Evolutionary conservation across 805 yeast genomes (phyloP).

Genomic region (Lipomyces anomalus): DNA sequence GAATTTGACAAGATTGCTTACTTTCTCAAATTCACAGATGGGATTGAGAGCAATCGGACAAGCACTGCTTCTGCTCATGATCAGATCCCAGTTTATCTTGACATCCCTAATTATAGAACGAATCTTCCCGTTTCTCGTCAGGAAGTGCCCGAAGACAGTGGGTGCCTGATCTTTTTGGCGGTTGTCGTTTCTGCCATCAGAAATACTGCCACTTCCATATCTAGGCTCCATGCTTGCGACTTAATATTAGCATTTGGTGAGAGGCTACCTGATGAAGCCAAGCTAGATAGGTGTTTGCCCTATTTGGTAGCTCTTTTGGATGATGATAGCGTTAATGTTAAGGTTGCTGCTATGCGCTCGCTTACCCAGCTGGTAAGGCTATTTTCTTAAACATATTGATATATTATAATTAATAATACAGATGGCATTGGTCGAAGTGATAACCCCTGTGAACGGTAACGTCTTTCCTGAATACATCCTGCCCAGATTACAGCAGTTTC

Average conservation of each 20-base stretch:
- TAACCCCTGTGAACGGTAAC: conserved; percentile 69
- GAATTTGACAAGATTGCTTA: conserved; percentile 50
- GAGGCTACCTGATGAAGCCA: conserved; percentile 71
- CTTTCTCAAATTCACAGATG: conserved; percentile 36
- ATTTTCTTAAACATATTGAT: no score
- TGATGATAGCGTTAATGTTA: conserved; percentile 61
- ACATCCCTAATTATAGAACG: conserved; percentile 23
- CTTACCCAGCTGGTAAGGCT: conserved; percentile 67
- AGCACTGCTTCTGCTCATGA: not conserved
- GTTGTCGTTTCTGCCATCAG: conserved; percentile 55
- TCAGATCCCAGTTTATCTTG: conserved; percentile 24
- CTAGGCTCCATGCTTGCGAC: conserved; percentile 67
- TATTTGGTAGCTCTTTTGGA: conserved; percentile 67
- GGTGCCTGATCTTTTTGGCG: conserved; percentile 54
- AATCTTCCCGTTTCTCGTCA: conserved; percentile 8
- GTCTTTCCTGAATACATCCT: conserved; percentile 77
- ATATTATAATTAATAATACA: no score
- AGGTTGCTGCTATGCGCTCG: conserved; percentile 56
- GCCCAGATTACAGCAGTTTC: conserved; percentile 55
- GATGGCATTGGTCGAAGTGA: conserved; percentile 53
- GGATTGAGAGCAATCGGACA: not conserved
- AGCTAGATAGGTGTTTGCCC: conserved; percentile 80
- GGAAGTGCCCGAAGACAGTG: conserved; percentile 28
- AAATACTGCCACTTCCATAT: conserved; percentile 53
- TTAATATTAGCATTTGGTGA: conserved; percentile 71